Base-by-base conservation (phyloP, 2,329 filamentous ascomycete species). In the Verticillium albo-atrum region DNA sequence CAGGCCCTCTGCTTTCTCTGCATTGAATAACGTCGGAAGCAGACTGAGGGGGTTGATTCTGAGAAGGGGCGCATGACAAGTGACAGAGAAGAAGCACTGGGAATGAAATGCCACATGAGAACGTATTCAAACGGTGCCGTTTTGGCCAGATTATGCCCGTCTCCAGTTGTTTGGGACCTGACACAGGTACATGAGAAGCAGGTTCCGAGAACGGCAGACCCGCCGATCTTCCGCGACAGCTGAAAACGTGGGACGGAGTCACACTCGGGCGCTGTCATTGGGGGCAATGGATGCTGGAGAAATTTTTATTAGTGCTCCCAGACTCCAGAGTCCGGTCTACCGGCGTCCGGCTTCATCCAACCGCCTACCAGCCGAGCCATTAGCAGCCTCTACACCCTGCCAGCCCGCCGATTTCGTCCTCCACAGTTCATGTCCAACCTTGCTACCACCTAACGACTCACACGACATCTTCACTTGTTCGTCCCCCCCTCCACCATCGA, bases 391-490 rank as follows among this genome's bases (percentile, higher is more conserved):
- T 37, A 17, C 15, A 17, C 35, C 35, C 35, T n/a, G 35, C 42
- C 26, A 15, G 51, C 20, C 25, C 54, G 54, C 54, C 54, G 54
- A 56, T 56, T 56, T 47, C 54, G 54, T 56, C 54, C 54, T 15
- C 23, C n/a, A 17, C 54, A 25, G 30, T 34, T 20, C 54, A 20
- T 20, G 30, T 37, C 54, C 30, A 35, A 55, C 54, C 32, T 55
- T 25, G 54, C 23, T n/a, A 50, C 42, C n/a, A 50, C 42, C 20
- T 23, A 25, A 50, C 42, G 42, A 23, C 20, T 50, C n/a, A 50
- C 42, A 50, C n/a, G n/a, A 23, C 42, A 50, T 37, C 30, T 55
- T 34, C 30, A 35, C 30, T 37, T 25, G 23, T 12, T 55, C 54
- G 20, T 27, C 54, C 32, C 54, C 32, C 54, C 23, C 23, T 37